Conservation (phyloP, 805 yeast species). For the Sugiyamaella floridensis region DNA sequence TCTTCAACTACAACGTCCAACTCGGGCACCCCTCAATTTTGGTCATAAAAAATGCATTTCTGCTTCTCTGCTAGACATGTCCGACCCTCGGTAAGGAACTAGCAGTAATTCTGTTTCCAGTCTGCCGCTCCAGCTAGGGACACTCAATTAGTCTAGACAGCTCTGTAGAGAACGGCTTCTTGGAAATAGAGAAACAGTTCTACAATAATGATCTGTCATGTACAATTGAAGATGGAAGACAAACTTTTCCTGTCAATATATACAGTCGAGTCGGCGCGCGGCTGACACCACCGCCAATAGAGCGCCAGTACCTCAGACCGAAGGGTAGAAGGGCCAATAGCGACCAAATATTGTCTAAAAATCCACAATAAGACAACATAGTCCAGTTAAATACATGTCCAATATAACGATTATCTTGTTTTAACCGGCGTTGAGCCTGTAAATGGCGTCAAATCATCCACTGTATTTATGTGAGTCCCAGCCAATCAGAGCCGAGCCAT, state of each 20-base stretch:
- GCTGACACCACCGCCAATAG: not conserved
- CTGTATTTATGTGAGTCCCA: not conserved
- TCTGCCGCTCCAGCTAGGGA: slow-evolving; percentile 33
- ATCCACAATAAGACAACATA: not conserved
- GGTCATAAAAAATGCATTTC: not conserved
- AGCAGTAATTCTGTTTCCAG: slow-evolving; percentile 27
- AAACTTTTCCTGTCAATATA: not conserved
- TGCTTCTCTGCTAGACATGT: slow-evolving; percentile 17
- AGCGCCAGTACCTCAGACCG: not conserved
- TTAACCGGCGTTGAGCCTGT: not conserved
- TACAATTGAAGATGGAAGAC: slow-evolving; percentile 16
- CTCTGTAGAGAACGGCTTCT: slow-evolving; percentile 19
- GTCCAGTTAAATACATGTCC: not conserved
- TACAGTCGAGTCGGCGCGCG: not conserved
- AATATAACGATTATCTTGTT: not conserved
- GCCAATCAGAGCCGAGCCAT: not conserved
- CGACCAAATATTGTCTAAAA: not conserved
- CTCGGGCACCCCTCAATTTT: too few relatives aligned
- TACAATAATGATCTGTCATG: slow-evolving; percentile 22
- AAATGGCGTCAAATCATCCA: not conserved
- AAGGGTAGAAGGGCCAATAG: not conserved
- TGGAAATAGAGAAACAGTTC: slow-evolving; percentile 7
- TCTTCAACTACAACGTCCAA: not conserved
- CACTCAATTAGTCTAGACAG: slow-evolving; percentile 20
- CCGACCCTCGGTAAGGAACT: slow-evolving; percentile 35